A percentile compares a stretch with the other conserved stretches of the same genome.
These are phyloP conservation scores for Grosmannia serpens DNA, from an alignment of 2,329 filamentous ascomycete species.

Conservation along the genomic window DNA sequence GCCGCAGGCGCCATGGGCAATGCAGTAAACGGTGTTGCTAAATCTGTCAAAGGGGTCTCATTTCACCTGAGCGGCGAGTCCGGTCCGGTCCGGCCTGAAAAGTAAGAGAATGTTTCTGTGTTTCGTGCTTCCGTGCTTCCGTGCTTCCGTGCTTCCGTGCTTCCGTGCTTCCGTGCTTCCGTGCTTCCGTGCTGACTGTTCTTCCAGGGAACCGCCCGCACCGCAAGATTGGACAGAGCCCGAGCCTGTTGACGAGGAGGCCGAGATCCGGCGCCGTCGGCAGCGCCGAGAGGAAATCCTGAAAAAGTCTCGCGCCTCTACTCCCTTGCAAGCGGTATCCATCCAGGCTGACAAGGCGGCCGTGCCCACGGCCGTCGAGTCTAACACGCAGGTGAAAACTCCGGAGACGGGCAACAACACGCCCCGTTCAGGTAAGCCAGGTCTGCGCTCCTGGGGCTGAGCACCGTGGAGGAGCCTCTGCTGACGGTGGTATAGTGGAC, in stretches of 20 bases:
- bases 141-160: background rate
- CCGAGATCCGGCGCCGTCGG: conserved; percentile 73
- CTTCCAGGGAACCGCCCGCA: background rate
- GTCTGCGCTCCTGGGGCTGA: no score
- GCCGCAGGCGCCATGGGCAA: background rate
- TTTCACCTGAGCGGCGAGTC: conserved; percentile 23
- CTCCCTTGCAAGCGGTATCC: conserved; percentile 64
- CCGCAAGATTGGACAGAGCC: conserved; percentile 26
- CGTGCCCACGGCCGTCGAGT: conserved; percentile 37
- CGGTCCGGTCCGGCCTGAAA: background rate
- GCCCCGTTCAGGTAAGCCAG: conserved; percentile 34
- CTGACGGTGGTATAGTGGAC: conserved; percentile 2
- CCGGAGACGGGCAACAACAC: conserved; percentile 22
- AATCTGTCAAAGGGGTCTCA: conserved; percentile 52
- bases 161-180: no score
- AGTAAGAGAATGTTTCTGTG: no score
- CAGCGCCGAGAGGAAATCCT: conserved; percentile 76
- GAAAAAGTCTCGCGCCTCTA: conserved; percentile 66
- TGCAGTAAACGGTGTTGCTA: conserved; percentile 32
- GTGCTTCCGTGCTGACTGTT: background rate
- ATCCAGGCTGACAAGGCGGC: conserved; percentile 48
- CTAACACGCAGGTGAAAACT: conserved; percentile 31
- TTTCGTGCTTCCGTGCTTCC: background rate
- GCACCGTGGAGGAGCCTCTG: background rate
- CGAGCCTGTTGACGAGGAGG: conserved; percentile 64